Conservation (phyloP, 2,329 filamentous ascomycete species). For the Samsoniella hepiali region DNA sequence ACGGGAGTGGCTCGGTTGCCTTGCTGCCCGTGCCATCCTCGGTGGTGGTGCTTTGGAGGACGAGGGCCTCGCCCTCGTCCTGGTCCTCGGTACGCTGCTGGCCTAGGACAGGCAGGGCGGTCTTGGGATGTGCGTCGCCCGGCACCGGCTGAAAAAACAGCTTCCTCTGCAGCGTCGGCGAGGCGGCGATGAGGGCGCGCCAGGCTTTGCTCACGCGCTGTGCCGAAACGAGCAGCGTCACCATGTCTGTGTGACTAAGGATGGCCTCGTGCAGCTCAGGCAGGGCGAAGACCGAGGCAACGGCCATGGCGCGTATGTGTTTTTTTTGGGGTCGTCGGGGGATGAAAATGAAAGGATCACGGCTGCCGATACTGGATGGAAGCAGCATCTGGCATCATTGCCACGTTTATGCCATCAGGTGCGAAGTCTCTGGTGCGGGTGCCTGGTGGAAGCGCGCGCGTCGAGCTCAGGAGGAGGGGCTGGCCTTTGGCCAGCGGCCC, state of each 20-base stretch:
- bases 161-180: not conserved
- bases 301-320: not conserved
- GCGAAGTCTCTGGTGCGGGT: too few species aligned
- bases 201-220: constrained; percentile 26
- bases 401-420: too few species aligned
- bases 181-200: constrained; percentile 20
- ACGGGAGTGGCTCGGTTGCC: not conserved
- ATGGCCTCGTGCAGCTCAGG: constrained; percentile 30
- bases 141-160: not conserved
- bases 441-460: too few species aligned
- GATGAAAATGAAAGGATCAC: not conserved
- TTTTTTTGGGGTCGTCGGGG: not conserved
- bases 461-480: too few species aligned
- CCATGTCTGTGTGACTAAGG: constrained; percentile 26
- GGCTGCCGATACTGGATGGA: not conserved
- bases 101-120: not conserved
- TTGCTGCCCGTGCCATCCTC: not conserved
- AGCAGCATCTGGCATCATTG: not conserved
- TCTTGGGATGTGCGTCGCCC: not conserved
- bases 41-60: not conserved
- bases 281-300: constrained; percentile 19
- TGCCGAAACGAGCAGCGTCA: constrained; percentile 27
- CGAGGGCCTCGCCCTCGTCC: too few species aligned
- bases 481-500: not conserved
- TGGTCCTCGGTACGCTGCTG: not conserved